phyloP scores from a whole-genome alignment of 2,329 filamentous ascomycete species.

The Penicillium verrucosum region DNA sequence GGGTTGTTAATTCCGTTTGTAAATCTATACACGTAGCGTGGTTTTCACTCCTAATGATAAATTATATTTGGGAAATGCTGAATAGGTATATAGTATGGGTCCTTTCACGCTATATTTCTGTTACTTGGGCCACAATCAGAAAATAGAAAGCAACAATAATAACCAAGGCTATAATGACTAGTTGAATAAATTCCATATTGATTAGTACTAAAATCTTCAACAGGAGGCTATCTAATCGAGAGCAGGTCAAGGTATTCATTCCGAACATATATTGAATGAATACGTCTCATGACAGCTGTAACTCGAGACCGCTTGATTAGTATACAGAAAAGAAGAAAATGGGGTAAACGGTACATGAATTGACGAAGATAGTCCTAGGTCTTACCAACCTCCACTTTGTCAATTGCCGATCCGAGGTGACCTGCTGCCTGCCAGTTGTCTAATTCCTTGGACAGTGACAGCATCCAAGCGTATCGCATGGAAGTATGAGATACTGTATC shows the following conservation, averaged over 20 bases:
- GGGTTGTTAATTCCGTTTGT: slow-evolving; percentile 6
- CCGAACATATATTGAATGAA: neutral
- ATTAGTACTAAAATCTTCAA: neutral
- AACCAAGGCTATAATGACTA: fast-evolving
- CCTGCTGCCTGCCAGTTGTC: neutral
- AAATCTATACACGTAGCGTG: neutral
- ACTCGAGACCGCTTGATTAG: neutral
- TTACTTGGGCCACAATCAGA: too few species aligned
- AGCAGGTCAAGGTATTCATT: neutral
- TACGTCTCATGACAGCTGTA: neutral
- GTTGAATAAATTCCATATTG: neutral
- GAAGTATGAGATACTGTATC: slow-evolving; percentile 6
- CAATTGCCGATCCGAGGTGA: neutral
- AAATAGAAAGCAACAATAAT: neutral
- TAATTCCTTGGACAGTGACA: neutral
- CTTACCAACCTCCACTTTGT: neutral
- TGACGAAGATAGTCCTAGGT: neutral
- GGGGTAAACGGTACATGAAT: neutral
- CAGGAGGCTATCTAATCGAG: neutral
- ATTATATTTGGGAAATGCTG: neutral
- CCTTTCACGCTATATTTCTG: too few species aligned
- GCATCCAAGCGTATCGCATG: neutral
- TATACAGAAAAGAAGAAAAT: neutral
- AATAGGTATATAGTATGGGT: too few species aligned
- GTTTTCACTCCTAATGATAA: neutral